Percentiles rank a stretch among this genome's conserved stretches.
These are phyloP conservation scores for Emmonsiellopsis sp. DNA, from an alignment of 2,329 filamentous ascomycete genomes.

Conservation along the genomic window DNA sequence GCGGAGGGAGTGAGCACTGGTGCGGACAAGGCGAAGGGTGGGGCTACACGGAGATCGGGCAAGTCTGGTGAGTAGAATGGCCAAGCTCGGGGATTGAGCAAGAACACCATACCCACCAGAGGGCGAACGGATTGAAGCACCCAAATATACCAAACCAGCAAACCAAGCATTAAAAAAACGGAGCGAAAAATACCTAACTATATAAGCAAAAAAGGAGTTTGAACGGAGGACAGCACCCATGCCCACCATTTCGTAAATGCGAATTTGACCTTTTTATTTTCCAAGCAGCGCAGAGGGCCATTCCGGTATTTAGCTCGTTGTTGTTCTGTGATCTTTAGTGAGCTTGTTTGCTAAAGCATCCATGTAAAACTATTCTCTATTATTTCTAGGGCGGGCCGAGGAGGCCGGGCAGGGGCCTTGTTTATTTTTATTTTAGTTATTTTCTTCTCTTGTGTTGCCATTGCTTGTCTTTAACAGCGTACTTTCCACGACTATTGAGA, in stretches of 20 bases:
- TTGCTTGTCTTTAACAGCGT: neutral
- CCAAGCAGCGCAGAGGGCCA: too few relatives aligned
- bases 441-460: neutral
- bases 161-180: neutral
- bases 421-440: neutral
- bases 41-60: slow-evolving; percentile 54
- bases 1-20: slow-evolving; percentile 53
- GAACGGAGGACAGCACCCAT: too few relatives aligned
- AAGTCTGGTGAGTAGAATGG: slow-evolving; percentile 22
- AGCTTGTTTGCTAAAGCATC: too few relatives aligned
- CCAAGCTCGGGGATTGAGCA: too few relatives aligned
- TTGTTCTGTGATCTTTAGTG: too few relatives aligned
- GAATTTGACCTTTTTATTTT: too few relatives aligned
- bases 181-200: neutral
- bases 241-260: too few relatives aligned
- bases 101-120: neutral
- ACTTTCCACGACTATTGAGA: too few relatives aligned
- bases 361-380: too few relatives aligned
- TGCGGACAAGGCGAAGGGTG: slow-evolving; percentile 66
- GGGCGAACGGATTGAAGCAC: neutral
- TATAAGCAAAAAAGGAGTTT: neutral
- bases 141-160: neutral
- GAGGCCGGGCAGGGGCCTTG: neutral
- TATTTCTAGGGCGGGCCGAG: too few relatives aligned
- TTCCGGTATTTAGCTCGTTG: too few relatives aligned